Base-by-base conservation (phyloP, 2,329 filamentous ascomycete species). In the Fusarium papillatum region DNA sequence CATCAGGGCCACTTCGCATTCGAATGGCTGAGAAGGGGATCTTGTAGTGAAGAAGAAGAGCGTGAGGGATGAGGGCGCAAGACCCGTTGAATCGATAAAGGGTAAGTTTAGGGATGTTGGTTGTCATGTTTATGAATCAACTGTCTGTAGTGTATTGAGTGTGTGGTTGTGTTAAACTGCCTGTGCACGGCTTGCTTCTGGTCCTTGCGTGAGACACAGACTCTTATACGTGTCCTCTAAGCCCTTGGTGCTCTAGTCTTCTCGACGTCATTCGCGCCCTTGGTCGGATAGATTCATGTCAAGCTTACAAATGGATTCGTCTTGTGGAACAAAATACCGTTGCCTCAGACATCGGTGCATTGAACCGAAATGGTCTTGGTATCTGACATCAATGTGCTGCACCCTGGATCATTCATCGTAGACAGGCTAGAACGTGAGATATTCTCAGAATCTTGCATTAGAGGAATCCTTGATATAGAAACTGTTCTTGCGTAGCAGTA, bases 31-130 rank as follows among this genome's bases (percentile, higher is more conserved):
- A 62, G 43, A 82, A 81, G 0, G 81, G 79, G 5, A 84, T 76
- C 4, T 65, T 73, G 31, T 81, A 76, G 26, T 85, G 80, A 0
- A 66, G 66, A 2, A 85, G 76, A n/a, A 85, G 64, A 2, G 76
- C 68, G 34, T 84, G 80, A 0, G 82, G 70, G 6, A 78, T 76
- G 1, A 83, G 34, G 11, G 83, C 78, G 66, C 83, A 84, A 9
- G 82, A 65, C 26, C 81, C 81, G 29, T 81, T 75, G 29, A 53
- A 67, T 16, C 72, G 73, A 69, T 84, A 85, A 8, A 85, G 79
- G 11, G 76, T 81, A 1, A 82, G 55, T 11, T 70, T 65, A 4
- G 80, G 53, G 64, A 79, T 75, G 7, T 66, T 76, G 11, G 19
- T 2, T 2, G n/a, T 10, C 24, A 26, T 17, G 2, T 24, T 22